Conservation (phyloP, 345 rosid genomes). For the Murraya koenigii region DNA sequence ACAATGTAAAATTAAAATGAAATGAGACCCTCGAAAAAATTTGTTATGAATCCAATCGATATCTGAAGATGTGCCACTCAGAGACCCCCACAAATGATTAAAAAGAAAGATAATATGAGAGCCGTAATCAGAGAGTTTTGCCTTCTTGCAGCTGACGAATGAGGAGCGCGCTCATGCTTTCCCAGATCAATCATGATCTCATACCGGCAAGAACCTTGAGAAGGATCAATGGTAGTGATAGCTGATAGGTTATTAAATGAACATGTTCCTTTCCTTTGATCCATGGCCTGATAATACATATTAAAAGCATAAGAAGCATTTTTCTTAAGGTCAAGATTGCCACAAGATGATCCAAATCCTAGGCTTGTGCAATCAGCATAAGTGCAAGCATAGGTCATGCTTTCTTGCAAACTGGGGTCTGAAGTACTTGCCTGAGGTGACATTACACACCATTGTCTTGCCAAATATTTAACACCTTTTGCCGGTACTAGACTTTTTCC, state of each 20-base stretch:
- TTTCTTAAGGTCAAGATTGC: constrained; percentile 32
- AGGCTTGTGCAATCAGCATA: constrained; percentile 71
- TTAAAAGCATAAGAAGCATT: constrained; percentile 85
- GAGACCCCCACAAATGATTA: constrained; percentile 2
- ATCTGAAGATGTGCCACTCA: not conserved
- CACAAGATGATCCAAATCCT: constrained; percentile 57
- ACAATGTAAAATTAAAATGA: not conserved
- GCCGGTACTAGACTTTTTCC: constrained; percentile 49
- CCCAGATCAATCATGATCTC: constrained; percentile 57
- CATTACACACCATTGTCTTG: constrained; percentile 73
- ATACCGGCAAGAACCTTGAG: constrained; percentile 50
- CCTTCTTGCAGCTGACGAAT: constrained; percentile 20
- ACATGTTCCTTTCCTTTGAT: constrained; percentile 59
- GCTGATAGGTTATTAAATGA: constrained; percentile 32
- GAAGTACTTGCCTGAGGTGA: constrained; percentile 37
- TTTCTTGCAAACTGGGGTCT: constrained; percentile 30
- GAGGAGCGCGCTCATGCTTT: constrained; percentile 28
- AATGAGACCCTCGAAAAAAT: not conserved
- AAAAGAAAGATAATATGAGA: constrained; percentile 4
- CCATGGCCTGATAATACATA: constrained; percentile 65
- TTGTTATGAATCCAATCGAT: not conserved
- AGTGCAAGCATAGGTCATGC: constrained; percentile 53
- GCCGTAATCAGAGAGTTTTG: not conserved
- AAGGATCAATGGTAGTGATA: constrained; percentile 51
- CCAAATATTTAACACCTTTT: constrained; percentile 57